phyloP scores from a whole-genome alignment of 106 monocot genomes.

The Allium cepa region DNA sequence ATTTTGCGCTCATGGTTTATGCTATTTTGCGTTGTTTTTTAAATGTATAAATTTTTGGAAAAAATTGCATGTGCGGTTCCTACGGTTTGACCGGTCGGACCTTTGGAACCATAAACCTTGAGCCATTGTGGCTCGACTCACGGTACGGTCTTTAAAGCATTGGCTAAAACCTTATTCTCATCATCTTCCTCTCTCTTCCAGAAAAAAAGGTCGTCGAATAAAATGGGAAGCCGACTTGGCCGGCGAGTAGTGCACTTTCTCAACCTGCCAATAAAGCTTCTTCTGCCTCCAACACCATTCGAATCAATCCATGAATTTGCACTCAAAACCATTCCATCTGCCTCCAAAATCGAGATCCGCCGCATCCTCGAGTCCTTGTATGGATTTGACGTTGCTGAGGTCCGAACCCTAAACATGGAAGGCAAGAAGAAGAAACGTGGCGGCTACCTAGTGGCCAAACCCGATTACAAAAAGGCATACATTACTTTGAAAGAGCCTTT shows the following conservation, averaged over 20 bases:
- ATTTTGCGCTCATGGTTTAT: too few species aligned
- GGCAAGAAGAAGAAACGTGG: slow-evolving; percentile 93
- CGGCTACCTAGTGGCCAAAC: slow-evolving; percentile 62
- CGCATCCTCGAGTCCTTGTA: slow-evolving; percentile 93
- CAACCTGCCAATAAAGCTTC: slow-evolving; percentile 90
- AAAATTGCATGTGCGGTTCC: too few species aligned
- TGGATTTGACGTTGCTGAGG: slow-evolving; percentile 91
- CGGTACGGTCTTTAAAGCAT: too few species aligned
- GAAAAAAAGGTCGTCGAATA: background rate
- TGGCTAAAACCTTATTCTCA: too few species aligned
- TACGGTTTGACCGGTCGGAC: too few species aligned
- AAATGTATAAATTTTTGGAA: too few species aligned
- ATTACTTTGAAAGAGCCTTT: slow-evolving; percentile 84
- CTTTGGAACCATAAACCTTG: too few species aligned
- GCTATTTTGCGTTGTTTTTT: too few species aligned
- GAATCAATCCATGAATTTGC: slow-evolving; percentile 79
- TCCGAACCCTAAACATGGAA: slow-evolving; percentile 95
- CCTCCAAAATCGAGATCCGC: slow-evolving; percentile 96
- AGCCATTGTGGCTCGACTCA: too few species aligned
- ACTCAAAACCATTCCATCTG: slow-evolving; percentile 90
- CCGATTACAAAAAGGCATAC: slow-evolving; percentile 99
- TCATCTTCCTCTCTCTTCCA: too few species aligned
- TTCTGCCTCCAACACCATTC: slow-evolving; percentile 62
- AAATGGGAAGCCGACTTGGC: slow-evolving; percentile 87
- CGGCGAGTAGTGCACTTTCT: slow-evolving; percentile 90